A percentile compares a stretch with the other conserved stretches of the same genome.
Evolutionary conservation across 1,284 basidiomycete genomes (phyloP).

Genomic region (Cryptococcus maquisensis): DNA sequence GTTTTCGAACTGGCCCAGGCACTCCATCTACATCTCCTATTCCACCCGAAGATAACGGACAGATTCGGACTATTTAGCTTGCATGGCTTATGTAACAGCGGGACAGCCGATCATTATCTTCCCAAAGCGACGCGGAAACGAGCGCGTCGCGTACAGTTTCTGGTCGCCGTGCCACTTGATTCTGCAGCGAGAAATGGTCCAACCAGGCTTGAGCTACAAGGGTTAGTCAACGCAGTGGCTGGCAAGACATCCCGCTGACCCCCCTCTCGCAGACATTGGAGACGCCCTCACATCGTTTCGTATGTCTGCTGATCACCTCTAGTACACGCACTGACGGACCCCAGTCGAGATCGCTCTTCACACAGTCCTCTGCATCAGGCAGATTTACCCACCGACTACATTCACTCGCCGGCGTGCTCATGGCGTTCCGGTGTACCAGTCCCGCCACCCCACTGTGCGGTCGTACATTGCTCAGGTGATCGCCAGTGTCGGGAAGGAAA

Average conservation of each 20-base stretch:
- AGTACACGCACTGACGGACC: neutral
- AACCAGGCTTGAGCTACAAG: constrained; percentile 35
- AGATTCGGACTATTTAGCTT: too few species aligned
- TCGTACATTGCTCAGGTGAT: constrained; percentile 81
- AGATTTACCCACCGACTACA: constrained; percentile 80
- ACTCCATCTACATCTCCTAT: too few species aligned
- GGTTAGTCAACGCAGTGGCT: constrained; percentile 9
- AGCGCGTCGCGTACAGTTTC: too few species aligned
- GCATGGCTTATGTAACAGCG: too few species aligned
- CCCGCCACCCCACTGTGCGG: constrained; percentile 78
- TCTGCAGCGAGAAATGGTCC: neutral
- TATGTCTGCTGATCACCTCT: constrained; percentile 10
- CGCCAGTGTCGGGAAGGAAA: constrained; percentile 68
- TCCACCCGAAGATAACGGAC: too few species aligned
- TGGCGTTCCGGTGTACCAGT: constrained; percentile 83
- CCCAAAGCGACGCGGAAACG: too few species aligned
- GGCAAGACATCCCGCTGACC: neutral
- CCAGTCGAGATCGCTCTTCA: constrained; percentile 90
- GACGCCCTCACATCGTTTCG: constrained; percentile 39
- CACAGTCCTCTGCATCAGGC: constrained; percentile 81
- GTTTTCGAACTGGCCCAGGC: too few species aligned
- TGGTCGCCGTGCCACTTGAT: too few species aligned
- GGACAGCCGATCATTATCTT: too few species aligned
- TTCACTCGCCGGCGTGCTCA: constrained; percentile 85
- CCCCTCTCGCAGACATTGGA: constrained; percentile 33